These are phyloP conservation scores for Pleurotus giganteus DNA, from an alignment of 768 basidiomycete species.

Conservation along the genomic window DNA sequence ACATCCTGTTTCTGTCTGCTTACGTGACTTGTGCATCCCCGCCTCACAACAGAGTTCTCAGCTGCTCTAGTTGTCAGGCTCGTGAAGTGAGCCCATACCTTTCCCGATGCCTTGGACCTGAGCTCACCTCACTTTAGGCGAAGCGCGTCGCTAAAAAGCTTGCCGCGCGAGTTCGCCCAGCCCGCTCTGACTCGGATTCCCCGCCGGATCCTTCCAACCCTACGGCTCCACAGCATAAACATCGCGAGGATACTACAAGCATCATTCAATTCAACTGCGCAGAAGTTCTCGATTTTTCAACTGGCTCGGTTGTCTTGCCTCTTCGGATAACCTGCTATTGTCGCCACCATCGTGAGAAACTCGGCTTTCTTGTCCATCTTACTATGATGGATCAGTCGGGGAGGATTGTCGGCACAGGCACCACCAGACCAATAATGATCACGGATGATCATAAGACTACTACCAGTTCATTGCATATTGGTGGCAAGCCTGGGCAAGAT, in stretches of 20 bases:
- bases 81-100: constrained; percentile 61
- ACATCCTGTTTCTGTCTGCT: constrained; percentile 69
- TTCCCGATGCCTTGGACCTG: constrained; percentile 4
- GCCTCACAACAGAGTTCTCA: constrained; percentile 72
- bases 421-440: constrained; percentile 92
- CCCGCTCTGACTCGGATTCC: constrained; percentile 73
- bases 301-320: constrained; percentile 86
- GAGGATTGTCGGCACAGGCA: constrained; percentile 76
- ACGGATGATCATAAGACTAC: constrained; percentile 97
- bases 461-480: not conserved
- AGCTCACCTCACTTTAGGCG: constrained; percentile 45
- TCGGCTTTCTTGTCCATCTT: constrained; percentile 90
- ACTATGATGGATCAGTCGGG: constrained; percentile 80
- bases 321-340: constrained; percentile 98
- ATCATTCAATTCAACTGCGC: constrained; percentile 97
- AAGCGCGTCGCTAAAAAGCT: constrained; percentile 90
- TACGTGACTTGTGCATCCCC: constrained; percentile 80
- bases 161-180: constrained; percentile 78
- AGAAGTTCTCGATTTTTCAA: constrained; percentile 83
- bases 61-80: constrained; percentile 84
- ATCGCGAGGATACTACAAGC: constrained; percentile 68
- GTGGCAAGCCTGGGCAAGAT: constrained; percentile 2
- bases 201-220: constrained; percentile 44
- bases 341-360: constrained; percentile 95
- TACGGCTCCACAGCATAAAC: constrained; percentile 40